Base-by-base conservation (phyloP, 192 early-diverging fungal genomes). In the Martensiomyces pterosporus region DNA sequence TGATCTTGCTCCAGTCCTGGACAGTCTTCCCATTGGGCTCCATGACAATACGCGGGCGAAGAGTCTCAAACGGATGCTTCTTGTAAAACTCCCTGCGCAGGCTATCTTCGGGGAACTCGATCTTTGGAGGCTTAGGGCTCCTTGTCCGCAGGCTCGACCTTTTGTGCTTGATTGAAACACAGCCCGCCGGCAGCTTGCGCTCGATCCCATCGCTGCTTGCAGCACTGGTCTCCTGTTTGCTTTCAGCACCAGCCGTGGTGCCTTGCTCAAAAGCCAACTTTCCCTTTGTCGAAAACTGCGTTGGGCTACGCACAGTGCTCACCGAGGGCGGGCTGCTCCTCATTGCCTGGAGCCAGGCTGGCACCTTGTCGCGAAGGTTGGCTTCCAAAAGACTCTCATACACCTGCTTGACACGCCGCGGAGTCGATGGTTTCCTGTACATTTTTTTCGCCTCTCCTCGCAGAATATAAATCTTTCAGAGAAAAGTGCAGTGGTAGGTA, bases 41-140 rank as follows among this genome's bases (percentile, higher is more conserved):
- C 19, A 87, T 77, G 27, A 93, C 49, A 5, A 79, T 74, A 24
- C 79, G 64, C 24, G 93, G 90, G 46, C 86, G 73, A 24, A 68
- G 52, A 51, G 85, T 75, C 67, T 98, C 95, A 60, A 87, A 90
- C 15, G 95, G 95, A 70, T 98, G 95, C 77, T 92, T 85, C 52
- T 79, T 76, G 70, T 91, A 98, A 53, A 98, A 98, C 44, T 77
- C 80, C 43, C 76, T 44, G 43, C 95, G 83, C 49, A 98, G 77
- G 46, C 61, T 49, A 70, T 98, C 95, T 69, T 96, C 93, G 4
- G 88, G 89, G 52, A 92, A 98, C 26, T 76, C 82, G 25, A 98
- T 94, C 44, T 57, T 61, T 13, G 78, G 81, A 37, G 89, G 86
- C 58, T 72, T 55, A 23, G 80, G 76, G 27, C 73, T 75, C 60